Evolutionary conservation across 2,329 filamentous ascomycete genomes (phyloP), one percentile per base, ranked within the genome.

Genomic region (Microdochium bolleyi): DNA sequence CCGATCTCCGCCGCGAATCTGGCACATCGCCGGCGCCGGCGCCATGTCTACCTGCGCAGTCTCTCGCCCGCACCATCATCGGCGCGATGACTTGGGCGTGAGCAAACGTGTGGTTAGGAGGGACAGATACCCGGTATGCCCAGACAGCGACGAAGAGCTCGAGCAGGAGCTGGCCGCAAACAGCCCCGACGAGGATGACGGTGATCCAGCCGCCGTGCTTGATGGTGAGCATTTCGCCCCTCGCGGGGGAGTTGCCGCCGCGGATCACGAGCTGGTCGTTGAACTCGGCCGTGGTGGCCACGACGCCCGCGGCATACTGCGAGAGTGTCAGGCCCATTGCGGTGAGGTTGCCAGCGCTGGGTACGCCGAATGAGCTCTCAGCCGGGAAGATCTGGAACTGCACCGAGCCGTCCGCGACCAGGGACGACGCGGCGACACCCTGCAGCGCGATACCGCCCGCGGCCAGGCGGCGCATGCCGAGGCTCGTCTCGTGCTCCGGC

Each of bases 381-480:
- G 66, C 62, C 0, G 74, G 73, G 50, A 76, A 77, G 10, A 67
- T 69, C 56, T 74, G 71, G 48, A 63, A 69, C 55, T 67, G 64
- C 34, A 61, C 54, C 51, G 55, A 52, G 32, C 61, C 56, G 52
- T 56, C 55, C 54, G 59, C 60, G 50, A 27, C 59, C 11, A 57
- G 51, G 1, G 58, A 63, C 11, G 59, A 55, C 11, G 53, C 56
- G 8, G 55, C 57, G 53, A 71, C 73, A 4, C 72, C 73, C 34
- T 71, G 65, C 4, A 73, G 66, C 0, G 72, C 72, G 16, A 75
- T 73, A 1, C 68, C 66, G 1, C 62, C 57, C 5, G 68, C 61
- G 0, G 70, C 68, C 24, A 70, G 59, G 16, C 56, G 55, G 1
- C 66, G 65, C 52, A 74, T 63, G 21, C 64, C 55, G 46, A 61